Percentiles rank a stretch among this genome's conserved stretches.
Conservation (phyloP, 176 grass and related monocot genomes). For the Avena eriantha region DNA sequence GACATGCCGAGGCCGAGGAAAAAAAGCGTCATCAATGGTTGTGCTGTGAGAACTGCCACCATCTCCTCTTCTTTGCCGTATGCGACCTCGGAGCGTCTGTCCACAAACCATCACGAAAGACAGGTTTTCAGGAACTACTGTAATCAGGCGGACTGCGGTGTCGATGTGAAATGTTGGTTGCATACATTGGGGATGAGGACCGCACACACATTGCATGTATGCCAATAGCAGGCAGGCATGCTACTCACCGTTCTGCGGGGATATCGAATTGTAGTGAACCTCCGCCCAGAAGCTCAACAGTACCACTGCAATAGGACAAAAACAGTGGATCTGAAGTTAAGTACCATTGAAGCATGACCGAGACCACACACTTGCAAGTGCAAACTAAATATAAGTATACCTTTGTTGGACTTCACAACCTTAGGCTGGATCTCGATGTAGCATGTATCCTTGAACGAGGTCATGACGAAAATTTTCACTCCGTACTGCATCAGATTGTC, state of each 20-base stretch:
- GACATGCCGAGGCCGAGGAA: neutral
- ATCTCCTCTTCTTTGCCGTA: constrained; percentile 81
- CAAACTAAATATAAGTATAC: constrained; percentile 43
- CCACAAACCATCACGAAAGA: neutral
- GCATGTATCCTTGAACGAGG: constrained; percentile 99
- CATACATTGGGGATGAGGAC: constrained; percentile 45
- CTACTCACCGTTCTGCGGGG: constrained; percentile 85
- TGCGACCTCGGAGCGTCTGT: constrained; percentile 69
- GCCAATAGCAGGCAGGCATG: constrained; percentile 43
- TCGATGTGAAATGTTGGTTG: constrained; percentile 35
- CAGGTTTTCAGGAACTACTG: constrained; percentile 20
- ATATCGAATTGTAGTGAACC: constrained; percentile 99
- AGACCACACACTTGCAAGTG: neutral
- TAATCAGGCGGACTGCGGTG: neutral
- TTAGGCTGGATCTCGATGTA: constrained; percentile 99
- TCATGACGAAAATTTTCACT: constrained; percentile 94
- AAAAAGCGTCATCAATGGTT: constrained; percentile 47
- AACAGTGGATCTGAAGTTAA: neutral
- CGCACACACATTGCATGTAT: constrained; percentile 25
- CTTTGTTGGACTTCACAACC: constrained; percentile 93
- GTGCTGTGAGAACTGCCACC: constrained; percentile 77
- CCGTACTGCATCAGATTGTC: constrained; percentile 80
- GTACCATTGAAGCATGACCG: neutral
- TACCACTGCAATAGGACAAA: constrained; percentile 60
- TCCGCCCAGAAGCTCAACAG: constrained; percentile 99